A percentile compares a stretch with the other conserved stretches of the same genome.
These are phyloP conservation scores for Yamadazyma kanchanaburiensis DNA, from an alignment of 1,139 yeast species.

Conservation along the genomic window DNA sequence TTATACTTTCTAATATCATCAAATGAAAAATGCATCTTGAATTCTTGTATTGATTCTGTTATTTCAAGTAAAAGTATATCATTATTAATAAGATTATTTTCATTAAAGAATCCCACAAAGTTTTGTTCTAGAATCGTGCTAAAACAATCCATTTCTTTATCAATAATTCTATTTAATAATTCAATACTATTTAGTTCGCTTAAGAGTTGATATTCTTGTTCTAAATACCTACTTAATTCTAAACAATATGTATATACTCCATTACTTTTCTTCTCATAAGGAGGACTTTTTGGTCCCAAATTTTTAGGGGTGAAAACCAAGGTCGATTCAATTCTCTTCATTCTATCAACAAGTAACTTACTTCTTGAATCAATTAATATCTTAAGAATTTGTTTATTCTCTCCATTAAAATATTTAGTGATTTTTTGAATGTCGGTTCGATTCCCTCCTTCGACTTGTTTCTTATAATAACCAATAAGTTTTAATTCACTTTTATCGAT, in stretches of 20 bases:
- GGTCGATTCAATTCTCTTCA: slow-evolving; percentile 25
- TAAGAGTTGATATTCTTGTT: slow-evolving; percentile 45
- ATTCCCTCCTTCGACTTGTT: slow-evolving; percentile 14
- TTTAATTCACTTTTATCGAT: slow-evolving; percentile 46
- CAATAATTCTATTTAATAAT: slow-evolving; percentile 20
- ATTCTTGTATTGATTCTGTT: slow-evolving; percentile 22
- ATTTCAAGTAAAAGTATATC: slow-evolving; percentile 44
- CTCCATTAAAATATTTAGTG: slow-evolving; percentile 40
- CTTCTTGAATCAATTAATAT: slow-evolving; percentile 46
- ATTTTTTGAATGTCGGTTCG: slow-evolving; percentile 27
- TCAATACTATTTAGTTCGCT: slow-evolving; percentile 13
- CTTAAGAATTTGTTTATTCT: slow-evolving; percentile 31
- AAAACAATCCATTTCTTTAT: slow-evolving; percentile 20
- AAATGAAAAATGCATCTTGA: slow-evolving; percentile 8
- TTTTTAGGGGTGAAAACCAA: slow-evolving; percentile 9
- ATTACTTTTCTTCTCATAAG: slow-evolving; percentile 61
- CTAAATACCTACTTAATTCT: slow-evolving; percentile 47
- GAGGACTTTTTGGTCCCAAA: slow-evolving; percentile 33
- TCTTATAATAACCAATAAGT: slow-evolving; percentile 32
- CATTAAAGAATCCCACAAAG: slow-evolving; percentile 13
- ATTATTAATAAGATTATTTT: slow-evolving; percentile 17
- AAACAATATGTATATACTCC: slow-evolving; percentile 56
- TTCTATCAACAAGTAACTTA: slow-evolving; percentile 41
- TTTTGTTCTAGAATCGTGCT: slow-evolving; percentile 16
- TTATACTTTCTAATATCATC: slow-evolving; percentile 13